A percentile compares a stretch with the other conserved stretches of the same genome.
Evolutionary conservation across 495 filamentous ascomycete genomes (phyloP).

Genomic region (Lichina pygmaea): DNA sequence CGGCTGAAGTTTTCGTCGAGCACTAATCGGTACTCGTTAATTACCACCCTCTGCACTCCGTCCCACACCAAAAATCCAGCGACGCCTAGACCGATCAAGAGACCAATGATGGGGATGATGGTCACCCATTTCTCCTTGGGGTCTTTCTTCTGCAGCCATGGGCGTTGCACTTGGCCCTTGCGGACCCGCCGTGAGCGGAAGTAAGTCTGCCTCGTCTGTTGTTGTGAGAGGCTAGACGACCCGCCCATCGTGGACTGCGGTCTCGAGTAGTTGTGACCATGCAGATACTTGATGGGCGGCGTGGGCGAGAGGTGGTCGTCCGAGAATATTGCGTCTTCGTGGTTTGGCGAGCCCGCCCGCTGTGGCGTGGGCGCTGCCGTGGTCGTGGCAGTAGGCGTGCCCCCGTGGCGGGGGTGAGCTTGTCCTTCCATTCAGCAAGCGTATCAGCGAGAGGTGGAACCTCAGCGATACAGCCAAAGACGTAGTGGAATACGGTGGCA

Average conservation of each 20-base stretch:
- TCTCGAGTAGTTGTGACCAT: constrained; percentile 24
- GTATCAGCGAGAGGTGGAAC: too few relatives aligned
- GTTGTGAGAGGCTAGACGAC: constrained; percentile 7
- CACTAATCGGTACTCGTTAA: constrained; percentile 49
- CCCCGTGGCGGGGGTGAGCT: too few relatives aligned
- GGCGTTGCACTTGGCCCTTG: constrained; percentile 41
- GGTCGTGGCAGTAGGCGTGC: background rate
- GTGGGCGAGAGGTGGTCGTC: constrained; percentile 1
- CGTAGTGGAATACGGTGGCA: background rate
- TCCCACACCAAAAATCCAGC: constrained; percentile 45
- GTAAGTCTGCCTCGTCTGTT: constrained; percentile 20
- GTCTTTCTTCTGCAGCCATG: constrained; percentile 40
- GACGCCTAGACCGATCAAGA: constrained; percentile 34
- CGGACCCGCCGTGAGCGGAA: constrained; percentile 50
- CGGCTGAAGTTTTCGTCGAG: constrained; percentile 39
- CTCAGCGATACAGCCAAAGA: background rate
- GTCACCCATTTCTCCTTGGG: constrained; percentile 68
- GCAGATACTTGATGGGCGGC: constrained; percentile 16
- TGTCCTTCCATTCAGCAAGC: too few relatives aligned
- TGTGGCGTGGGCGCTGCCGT: constrained; percentile 2
- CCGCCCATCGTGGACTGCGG: constrained; percentile 19
- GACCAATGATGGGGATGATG: constrained; percentile 44
- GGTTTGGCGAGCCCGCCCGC: constrained; percentile 5
- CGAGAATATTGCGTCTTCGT: background rate
- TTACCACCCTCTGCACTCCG: constrained; percentile 35